Base-by-base conservation (phyloP, 2,329 filamentous ascomycete genomes). In the Tolypocladium sp. region DNA sequence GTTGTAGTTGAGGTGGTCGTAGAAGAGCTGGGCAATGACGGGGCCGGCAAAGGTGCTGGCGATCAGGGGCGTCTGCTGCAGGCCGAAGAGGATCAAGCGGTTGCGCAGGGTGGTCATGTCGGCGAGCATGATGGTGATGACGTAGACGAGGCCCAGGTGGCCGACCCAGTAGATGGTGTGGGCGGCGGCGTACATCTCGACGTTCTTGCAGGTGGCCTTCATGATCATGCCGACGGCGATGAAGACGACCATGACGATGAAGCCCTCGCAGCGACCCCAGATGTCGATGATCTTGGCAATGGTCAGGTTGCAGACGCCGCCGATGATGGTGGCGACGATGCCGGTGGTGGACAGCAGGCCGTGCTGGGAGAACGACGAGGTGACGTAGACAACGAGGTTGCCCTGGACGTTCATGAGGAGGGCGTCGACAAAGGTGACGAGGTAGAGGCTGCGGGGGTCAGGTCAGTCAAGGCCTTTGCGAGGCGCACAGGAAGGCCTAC, bases 141-240 rank as follows among this genome's bases (percentile, higher is more conserved):
- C 67, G 63, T 76, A 78, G 6, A 67, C 63, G 6, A 78, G 63
- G 8, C 74, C 76, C 6, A 74, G 67, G 59, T 76, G 72, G 22
- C 87, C 87, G 52, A 85, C 80, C 69, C 82, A 84, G 68, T 87
- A 88, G 60, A 89, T 82, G 4, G 87, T 83, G 63, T 86, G 77
- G 33, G 80, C 84, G 6, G 82, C 84, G 53, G 81, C 79, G 67
- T 85, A 88, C 3, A 80, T 82, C 62, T 80, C 74, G 40, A 87
- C 76, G 60, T 80, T 80, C 44, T 79, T 73, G 66, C 79, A 87
- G 1, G 77, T 75, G 20, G 87, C 86, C 74, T 86, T 87, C 71
- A 89, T 80, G 63, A 86, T 79, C 68, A 86, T 82, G 9, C 80
- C 77, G 58, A 85, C 69, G 61, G 81, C 73, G 60, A 75, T 75